Conservation (phyloP, 2,329 filamentous ascomycete species). For the Colletotrichum sp. region DNA sequence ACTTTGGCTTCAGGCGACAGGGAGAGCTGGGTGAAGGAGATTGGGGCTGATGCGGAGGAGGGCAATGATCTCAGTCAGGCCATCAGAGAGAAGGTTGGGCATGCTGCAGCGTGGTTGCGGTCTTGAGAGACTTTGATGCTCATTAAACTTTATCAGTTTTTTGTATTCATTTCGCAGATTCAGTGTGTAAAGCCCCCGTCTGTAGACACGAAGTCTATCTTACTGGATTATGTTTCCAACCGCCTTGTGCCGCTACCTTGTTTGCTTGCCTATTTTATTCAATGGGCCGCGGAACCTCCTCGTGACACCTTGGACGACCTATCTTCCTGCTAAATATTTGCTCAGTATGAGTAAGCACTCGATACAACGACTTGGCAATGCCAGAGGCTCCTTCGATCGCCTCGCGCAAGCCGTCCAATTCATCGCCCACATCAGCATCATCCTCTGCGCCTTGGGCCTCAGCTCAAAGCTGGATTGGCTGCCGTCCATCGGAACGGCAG, state of each 20-base stretch:
- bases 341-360: not conserved
- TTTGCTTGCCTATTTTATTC: not conserved
- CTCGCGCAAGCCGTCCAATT: not conserved
- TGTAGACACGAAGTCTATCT: not conserved
- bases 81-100: not conserved
- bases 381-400: not conserved
- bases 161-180: not conserved
- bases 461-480: not conserved
- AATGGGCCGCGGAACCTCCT: not conserved
- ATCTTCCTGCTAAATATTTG: not conserved
- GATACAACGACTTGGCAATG: not conserved
- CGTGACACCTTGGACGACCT: not conserved
- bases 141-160: not conserved
- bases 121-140: not conserved
- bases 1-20: not conserved
- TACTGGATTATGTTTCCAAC: not conserved
- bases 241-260: not conserved
- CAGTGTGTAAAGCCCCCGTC: not conserved
- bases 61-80: not conserved
- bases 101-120: not conserved
- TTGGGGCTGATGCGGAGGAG: not conserved
- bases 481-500: not conserved
- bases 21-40: not conserved
- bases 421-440: not conserved
- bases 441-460: not conserved